A percentile compares a stretch with the other conserved stretches of the same genome.
These are phyloP conservation scores for Sicyos baderoa DNA, from an alignment of 306 rosid species.

Conservation along the genomic window DNA sequence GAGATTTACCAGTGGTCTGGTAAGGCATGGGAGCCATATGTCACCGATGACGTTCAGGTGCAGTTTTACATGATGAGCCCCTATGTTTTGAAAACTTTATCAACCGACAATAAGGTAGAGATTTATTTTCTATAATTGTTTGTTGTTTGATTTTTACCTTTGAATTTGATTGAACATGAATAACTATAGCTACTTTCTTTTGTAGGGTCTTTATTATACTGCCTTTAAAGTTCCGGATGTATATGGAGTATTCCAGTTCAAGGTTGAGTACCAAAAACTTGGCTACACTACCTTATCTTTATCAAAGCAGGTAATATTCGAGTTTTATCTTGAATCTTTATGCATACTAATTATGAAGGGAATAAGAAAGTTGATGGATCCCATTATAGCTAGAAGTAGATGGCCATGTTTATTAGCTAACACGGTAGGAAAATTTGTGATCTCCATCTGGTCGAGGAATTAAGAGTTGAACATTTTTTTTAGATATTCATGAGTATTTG, in stretches of 20 bases:
- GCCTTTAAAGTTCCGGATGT: constrained; percentile 95
- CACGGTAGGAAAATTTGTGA: neutral
- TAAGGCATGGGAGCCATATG: constrained; percentile 80
- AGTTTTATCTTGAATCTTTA: neutral
- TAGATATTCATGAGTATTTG: no score
- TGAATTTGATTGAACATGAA: neutral
- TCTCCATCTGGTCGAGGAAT: neutral
- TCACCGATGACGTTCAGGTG: constrained; percentile 82
- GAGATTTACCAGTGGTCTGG: constrained; percentile 95
- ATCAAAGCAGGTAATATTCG: constrained; percentile 66
- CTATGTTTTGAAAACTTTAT: constrained; percentile 79
- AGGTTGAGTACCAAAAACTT: constrained; percentile 80
- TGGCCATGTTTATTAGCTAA: neutral
- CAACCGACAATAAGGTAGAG: constrained; percentile 63
- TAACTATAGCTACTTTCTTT: neutral
- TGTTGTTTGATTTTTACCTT: constrained; percentile 11
- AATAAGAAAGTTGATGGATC: neutral
- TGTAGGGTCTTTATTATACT: constrained; percentile 71
- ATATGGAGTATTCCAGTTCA: constrained; percentile 98
- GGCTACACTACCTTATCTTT: constrained; percentile 79
- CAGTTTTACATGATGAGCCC: constrained; percentile 99
- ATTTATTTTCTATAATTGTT: constrained; percentile 2
- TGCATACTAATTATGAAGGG: neutral
- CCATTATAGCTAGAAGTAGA: neutral
- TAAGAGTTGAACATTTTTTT: no score